Percentiles rank a stretch among this genome's conserved stretches.
Conservation (phyloP, 2,329 filamentous ascomycete genomes). For the Bipolaris bicolor region DNA sequence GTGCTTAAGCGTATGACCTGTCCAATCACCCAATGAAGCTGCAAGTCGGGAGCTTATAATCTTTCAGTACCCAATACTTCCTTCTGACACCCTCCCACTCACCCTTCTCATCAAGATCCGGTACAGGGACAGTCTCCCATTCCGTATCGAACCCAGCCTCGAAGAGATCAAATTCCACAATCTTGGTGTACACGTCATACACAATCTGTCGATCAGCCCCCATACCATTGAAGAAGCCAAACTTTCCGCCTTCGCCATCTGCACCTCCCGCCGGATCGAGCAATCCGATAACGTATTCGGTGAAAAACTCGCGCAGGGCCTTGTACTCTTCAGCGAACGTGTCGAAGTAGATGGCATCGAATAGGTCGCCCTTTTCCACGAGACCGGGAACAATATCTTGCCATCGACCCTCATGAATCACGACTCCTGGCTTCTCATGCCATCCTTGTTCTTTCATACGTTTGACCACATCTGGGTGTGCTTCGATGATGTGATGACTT, state of each 20-base stretch:
- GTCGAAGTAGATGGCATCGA: slow-evolving; percentile 82
- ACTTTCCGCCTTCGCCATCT: slow-evolving; percentile 56
- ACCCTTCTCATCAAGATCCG: slow-evolving; percentile 70
- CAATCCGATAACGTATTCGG: slow-evolving; percentile 81
- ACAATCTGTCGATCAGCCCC: slow-evolving; percentile 91
- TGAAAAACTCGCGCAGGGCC: slow-evolving; percentile 85
- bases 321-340: slow-evolving; percentile 95
- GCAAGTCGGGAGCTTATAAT: slow-evolving; percentile 76
- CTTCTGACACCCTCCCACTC: slow-evolving; percentile 90
- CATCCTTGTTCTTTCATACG: slow-evolving; percentile 56
- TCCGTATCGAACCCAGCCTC: slow-evolving; percentile 90
- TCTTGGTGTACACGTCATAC: slow-evolving; percentile 92
- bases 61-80: slow-evolving; percentile 86
- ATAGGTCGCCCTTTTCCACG: slow-evolving; percentile 50
- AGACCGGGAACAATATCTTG: slow-evolving; percentile 57
- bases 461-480: slow-evolving; percentile 57
- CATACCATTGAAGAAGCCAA: slow-evolving; percentile 74
- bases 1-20: background rate
- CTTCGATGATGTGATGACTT: slow-evolving; percentile 59
- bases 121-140: slow-evolving; percentile 79
- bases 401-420: slow-evolving; percentile 57
- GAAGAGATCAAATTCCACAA: slow-evolving; percentile 87
- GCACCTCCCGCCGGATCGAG: slow-evolving; percentile 62
- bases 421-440: slow-evolving; percentile 57
- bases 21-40: slow-evolving; percentile 69